Evolutionary conservation across 345 rosid species (phyloP), one percentile per base, ranked within the genome.

Genomic region (Toxicodendron radicans): DNA sequence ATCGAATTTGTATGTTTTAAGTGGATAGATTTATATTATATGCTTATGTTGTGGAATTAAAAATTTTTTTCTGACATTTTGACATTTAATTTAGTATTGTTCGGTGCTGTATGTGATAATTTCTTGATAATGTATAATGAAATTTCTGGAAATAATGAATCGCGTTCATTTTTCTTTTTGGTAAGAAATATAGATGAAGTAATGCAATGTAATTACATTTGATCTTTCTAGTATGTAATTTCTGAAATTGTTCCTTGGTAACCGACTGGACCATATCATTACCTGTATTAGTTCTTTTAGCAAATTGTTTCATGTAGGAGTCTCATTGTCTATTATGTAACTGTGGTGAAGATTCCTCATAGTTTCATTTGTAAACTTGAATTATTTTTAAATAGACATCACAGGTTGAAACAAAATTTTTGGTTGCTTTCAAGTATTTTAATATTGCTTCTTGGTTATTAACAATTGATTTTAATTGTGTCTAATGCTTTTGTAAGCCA

Each of bases 401-500:
- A n/a, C 24, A 45, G 11, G 17, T 51, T 73, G 38, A 10, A 18
- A 63, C 23, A n/a, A 14, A 53, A 46, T 17, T 41, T 16, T 58
- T 23, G 27, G 23, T 7, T 53, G 32, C 35, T 69, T 58, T 64
- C 12, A 41, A 45, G 33, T 24, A 5, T 5, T 18, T 14, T 51
- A 17, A 14, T 17, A 51, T 45, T 67, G 27, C 38, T 30, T 45
- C 41, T 38, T 30, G 46, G n/a, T 24, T 24, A 51, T 24, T 33
- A n/a, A 17, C 16, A 7, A 57, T 60, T 30, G 49, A 33, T 18
- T 18, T 46, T 59, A 57, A 5, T 45, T 69, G 49, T 58, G 14
- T 72, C 80, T 23, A 60, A n/a, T 63, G 56, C 66, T 30, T 27
- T 7, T 14, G 41, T 30, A 54, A 30, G 24, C 64, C 27, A 52